Base-by-base conservation (phyloP, 176 grass and related monocot genomes). In the Cocos nucifera region DNA sequence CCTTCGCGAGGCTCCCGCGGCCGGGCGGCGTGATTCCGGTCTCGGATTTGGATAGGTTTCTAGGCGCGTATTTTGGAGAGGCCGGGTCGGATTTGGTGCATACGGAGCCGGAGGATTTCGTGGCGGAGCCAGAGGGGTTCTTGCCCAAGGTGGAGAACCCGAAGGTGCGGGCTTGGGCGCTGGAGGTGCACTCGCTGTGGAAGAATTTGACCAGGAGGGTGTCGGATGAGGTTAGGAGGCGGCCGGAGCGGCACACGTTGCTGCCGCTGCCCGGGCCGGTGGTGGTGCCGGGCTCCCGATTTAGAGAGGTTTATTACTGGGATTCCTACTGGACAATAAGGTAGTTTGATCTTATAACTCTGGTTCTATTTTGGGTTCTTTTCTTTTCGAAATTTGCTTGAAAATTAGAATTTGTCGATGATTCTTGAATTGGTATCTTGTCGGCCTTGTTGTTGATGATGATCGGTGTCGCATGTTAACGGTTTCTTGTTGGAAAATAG, bases 221-320 rank as follows among this genome's bases (percentile, higher is more conserved):
- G 62, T 65, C 70, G 18, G 79, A 76, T 17, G 64, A 0, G 15
- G 88, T 92, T 26, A 55, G 24, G 15, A 69, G 10, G 39, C 48
- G 59, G 6, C 87, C 88, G 19, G 93, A 79, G 20, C 18, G 51
- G 16, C 93, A 98, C 65, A 98, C 88, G 32, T 69, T 98, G 63
- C 84, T 98, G 57, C 78, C 88, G 61, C 73, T 21, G 0, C 84
- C 81, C 2, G 57, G 57, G 7, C 28, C 63, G 32, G 79, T 72
- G 53, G 75, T 98, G 53, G 63, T 92, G 48, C 93, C 93, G 5
- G 93, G 93, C 0, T 77, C 93, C 28, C 67, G 93, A 72, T 98
- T 92, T 61, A 69, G 79, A 51, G 93, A 98, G 76, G 84, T 98
- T 71, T 98, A 98, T 78, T 98, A 98, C 71, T 98, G 93, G 88